Evolutionary conservation across 371 early-diverging fungal genomes (phyloP), one percentile per base, ranked within the genome.

Genomic region (Amoeboradix gromovi): DNA sequence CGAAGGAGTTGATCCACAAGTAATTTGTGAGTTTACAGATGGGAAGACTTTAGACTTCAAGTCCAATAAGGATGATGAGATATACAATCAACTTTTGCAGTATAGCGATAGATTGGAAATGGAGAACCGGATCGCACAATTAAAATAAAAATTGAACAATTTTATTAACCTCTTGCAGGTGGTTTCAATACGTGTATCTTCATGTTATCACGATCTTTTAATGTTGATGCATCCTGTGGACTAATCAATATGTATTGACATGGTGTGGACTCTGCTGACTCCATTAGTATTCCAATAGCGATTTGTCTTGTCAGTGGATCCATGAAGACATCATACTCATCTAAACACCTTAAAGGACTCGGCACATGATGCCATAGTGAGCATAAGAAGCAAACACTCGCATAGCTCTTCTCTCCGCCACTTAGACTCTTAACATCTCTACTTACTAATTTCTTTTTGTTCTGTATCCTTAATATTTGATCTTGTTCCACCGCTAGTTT

Each of bases 251-350:
- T 89, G 76, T 89, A 94, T 78, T 96, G 97, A 1, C 84, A 84
- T 65, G 71, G 76, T 31, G 82, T 80, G 32, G 81, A 79, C 65
- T 85, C 78, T 0, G 95, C 93, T 28, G 70, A 5, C 5, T 48
- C 48, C 12, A 48, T 5, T 22, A 48, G 22, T 48, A 48, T 48
- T 48, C 22, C 22, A 22, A 48, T 69, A 5, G 17, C 69, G 68
- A 28, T 70, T 5, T 68, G 29, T 5, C 17, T 30, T 66, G 1
- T n/a, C 0, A 74, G 67, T 31, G 70, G 66, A 68, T 84, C 99
- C 98, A 97, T 98, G 75, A 96, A 99, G 22, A 99, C 98, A 78
- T 99, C 99, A 82, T 94, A 99, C 82, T 99, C 99, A 78, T 99
- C 99, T 72, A 99, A 78, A 69, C 92, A 87, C 31, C 95, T 82